These are phyloP conservation scores for Dictyostelium firmibasis DNA, from an alignment of 78 protist genomes.

Conservation along the genomic window DNA sequence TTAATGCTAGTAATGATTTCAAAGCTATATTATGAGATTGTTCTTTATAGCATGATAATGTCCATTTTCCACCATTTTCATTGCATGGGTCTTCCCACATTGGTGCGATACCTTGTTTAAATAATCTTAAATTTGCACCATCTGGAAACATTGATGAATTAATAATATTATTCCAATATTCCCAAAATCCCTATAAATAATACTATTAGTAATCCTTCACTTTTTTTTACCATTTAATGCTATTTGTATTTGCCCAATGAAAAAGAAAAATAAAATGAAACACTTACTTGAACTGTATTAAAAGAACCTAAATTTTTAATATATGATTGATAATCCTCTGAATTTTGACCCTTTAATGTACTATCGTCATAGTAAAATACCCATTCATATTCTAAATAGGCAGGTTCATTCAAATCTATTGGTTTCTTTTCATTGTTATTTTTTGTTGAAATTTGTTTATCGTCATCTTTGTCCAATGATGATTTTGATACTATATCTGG, in stretches of 20 bases:
- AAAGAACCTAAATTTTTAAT: slow-evolving; percentile 66
- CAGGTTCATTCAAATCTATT: slow-evolving; percentile 12
- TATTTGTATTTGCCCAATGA: no score
- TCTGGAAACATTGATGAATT: slow-evolving; percentile 29
- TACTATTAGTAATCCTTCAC: neutral
- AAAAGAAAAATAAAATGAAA: neutral
- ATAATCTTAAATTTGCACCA: slow-evolving; percentile 59
- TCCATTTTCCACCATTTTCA: slow-evolving; percentile 65
- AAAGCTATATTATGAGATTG: slow-evolving; percentile 24
- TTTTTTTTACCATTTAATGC: no score
- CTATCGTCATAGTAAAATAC: slow-evolving; percentile 70
- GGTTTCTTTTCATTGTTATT: neutral
- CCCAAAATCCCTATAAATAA: slow-evolving; percentile 70
- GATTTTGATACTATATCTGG: neutral
- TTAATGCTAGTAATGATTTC: slow-evolving; percentile 28
- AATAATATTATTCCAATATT: slow-evolving; percentile 60
- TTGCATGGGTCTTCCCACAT: slow-evolving; percentile 73
- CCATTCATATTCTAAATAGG: slow-evolving; percentile 69
- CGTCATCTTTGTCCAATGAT: neutral
- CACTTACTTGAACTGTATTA: slow-evolving; percentile 66
- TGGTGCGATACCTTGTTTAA: slow-evolving; percentile 60
- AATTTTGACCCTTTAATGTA: slow-evolving; percentile 67
- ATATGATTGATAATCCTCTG: slow-evolving; percentile 53
- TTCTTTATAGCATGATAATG: slow-evolving; percentile 13
- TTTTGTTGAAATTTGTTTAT: neutral